phyloP scores from a whole-genome alignment of 176 grass and related monocot species.

The Lolium perenne region DNA sequence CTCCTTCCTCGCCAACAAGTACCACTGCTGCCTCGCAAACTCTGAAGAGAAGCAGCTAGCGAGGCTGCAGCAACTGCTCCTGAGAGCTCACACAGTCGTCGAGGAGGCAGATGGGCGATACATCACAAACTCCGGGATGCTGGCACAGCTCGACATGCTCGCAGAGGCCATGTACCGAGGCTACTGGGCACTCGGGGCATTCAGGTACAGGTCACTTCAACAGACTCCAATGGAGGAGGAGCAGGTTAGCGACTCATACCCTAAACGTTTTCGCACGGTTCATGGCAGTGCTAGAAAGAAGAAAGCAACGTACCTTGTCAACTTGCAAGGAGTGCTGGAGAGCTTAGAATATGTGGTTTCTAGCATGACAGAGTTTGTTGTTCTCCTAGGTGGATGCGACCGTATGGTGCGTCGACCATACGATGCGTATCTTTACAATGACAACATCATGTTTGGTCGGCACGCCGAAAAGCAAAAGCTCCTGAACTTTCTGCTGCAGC shows the following conservation, averaged over 20 bases:
- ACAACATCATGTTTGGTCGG: slow-evolving; percentile 18
- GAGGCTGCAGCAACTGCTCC: not conserved
- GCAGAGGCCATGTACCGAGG: not conserved
- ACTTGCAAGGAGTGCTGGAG: not conserved
- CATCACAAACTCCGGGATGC: too few relatives aligned
- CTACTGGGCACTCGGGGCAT: too few relatives aligned
- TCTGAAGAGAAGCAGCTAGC: not conserved
- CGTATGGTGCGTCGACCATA: not conserved
- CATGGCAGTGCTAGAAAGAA: not conserved
- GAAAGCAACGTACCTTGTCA: not conserved
- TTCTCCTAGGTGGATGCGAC: slow-evolving; percentile 23
- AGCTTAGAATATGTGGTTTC: not conserved
- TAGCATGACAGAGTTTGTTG: not conserved
- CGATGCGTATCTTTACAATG: not conserved
- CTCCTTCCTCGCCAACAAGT: not conserved
- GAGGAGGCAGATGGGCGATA: too few relatives aligned
- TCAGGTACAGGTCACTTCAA: too few relatives aligned
- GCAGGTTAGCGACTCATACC: not conserved
- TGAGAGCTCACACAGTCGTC: too few relatives aligned
- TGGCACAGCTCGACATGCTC: not conserved
- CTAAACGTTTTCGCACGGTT: not conserved
- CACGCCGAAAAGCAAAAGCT: not conserved
- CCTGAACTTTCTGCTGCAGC: not conserved
- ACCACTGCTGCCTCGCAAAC: not conserved
- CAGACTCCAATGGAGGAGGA: not conserved